Conservation (phyloP, 2,329 filamentous ascomycete genomes). For the Lachnellula arida region DNA sequence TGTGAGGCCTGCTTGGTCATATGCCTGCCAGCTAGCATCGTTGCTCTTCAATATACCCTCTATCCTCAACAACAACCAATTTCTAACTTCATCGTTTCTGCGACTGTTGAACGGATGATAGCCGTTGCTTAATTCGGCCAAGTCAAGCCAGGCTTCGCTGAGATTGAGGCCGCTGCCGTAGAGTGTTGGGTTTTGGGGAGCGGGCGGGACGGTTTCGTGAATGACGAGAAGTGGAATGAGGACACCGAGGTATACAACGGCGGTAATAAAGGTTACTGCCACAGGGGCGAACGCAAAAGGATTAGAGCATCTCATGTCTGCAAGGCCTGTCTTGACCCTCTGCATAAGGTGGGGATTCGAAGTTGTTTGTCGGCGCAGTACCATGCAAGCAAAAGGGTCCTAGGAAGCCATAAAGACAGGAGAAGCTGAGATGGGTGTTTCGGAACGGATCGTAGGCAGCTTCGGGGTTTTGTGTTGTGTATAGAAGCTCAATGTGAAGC, state of each 20-base stretch:
- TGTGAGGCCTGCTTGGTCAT: constrained; percentile 25
- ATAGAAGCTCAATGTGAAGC: no score
- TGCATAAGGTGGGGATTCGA: neutral
- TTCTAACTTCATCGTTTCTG: constrained; percentile 73
- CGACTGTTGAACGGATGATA: constrained; percentile 89
- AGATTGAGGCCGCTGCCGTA: constrained; percentile 72
- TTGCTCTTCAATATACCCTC: constrained; percentile 64
- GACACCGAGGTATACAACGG: constrained; percentile 71
- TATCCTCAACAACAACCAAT: constrained; percentile 70
- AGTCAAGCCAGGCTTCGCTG: constrained; percentile 79
- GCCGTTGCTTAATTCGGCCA: constrained; percentile 66
- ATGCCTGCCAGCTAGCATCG: constrained; percentile 43
- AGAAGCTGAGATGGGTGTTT: neutral
- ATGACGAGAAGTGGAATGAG: constrained; percentile 67
- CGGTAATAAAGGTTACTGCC: constrained; percentile 77
- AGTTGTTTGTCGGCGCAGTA: neutral
- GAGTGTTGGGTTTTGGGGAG: constrained; percentile 49
- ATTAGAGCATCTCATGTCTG: constrained; percentile 37
- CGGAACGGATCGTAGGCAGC: neutral
- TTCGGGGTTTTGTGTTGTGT: neutral
- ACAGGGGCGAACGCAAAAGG: constrained; percentile 73
- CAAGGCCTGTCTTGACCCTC: neutral
- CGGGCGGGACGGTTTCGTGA: constrained; percentile 69
- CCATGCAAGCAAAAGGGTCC: neutral
- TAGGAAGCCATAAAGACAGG: neutral